These are phyloP conservation scores for Trichosanthes truncata DNA, from an alignment of 306 rosid species.

Conservation along the genomic window DNA sequence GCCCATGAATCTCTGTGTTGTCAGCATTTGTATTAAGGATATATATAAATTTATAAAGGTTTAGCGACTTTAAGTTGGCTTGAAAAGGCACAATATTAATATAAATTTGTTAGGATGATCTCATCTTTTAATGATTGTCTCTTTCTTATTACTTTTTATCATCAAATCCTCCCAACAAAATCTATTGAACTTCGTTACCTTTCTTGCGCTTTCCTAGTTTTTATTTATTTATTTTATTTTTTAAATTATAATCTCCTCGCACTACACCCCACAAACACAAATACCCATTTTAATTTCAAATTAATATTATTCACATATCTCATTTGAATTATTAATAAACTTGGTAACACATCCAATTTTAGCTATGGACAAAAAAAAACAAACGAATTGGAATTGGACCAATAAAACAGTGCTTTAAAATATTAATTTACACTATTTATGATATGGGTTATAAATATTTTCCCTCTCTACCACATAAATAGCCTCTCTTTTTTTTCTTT, in stretches of 20 bases:
- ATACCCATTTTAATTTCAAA: not conserved
- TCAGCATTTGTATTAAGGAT: not conserved
- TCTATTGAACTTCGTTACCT: not conserved
- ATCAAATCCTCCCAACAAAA: slow-evolving; percentile 3
- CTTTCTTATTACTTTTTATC: not conserved
- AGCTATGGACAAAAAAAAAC: not conserved
- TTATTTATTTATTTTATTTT: not conserved
- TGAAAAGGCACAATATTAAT: slow-evolving; percentile 2
- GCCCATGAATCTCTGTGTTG: not conserved
- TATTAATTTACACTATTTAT: slow-evolving; percentile 6
- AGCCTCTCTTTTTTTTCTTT: too few species aligned
- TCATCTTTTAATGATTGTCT: slow-evolving; percentile 10
- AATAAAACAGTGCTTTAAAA: not conserved
- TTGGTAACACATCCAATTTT: not conserved
- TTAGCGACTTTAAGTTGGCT: not conserved
- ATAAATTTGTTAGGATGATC: not conserved
- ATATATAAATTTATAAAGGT: not conserved
- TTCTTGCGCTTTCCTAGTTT: not conserved
- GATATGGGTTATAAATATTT: not conserved
- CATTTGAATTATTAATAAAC: not conserved
- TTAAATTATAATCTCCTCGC: not conserved
- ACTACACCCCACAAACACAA: not conserved
- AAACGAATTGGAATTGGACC: not conserved
- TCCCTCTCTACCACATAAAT: not conserved
- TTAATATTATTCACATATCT: not conserved